Conservation (phyloP, 805 yeast species). For the Kuraishia capsulata region DNA sequence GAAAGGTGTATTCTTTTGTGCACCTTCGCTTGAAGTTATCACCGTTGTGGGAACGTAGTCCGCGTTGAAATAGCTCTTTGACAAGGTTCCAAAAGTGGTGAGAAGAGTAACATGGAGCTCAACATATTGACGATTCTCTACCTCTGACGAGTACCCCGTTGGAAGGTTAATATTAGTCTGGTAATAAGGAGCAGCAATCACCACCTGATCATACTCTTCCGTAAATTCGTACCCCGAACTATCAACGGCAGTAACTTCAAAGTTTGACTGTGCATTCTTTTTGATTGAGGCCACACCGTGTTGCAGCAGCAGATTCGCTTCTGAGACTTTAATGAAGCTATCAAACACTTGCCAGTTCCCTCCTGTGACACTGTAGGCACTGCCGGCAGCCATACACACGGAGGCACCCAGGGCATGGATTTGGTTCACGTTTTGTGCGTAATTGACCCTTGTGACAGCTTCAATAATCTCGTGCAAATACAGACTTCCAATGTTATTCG, state of each 20-base stretch:
- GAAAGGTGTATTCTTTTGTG: slow-evolving; percentile 13
- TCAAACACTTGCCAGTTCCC: slow-evolving; percentile 38
- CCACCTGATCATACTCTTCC: slow-evolving; percentile 29
- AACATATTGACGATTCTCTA: slow-evolving; percentile 23
- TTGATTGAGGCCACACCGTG: slow-evolving; percentile 18
- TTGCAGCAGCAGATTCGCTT: slow-evolving; percentile 21
- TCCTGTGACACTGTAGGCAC: slow-evolving; percentile 26
- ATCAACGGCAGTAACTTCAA: not conserved
- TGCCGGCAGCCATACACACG: slow-evolving; percentile 29
- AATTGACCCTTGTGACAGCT: slow-evolving; percentile 33
- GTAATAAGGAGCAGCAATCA: slow-evolving; percentile 33
- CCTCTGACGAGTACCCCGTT: slow-evolving; percentile 4
- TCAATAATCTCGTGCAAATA: slow-evolving; percentile 25
- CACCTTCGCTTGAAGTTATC: slow-evolving; percentile 13
- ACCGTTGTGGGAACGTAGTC: slow-evolving; percentile 16
- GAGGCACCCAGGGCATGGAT: slow-evolving; percentile 33
- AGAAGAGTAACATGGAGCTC: slow-evolving; percentile 29
- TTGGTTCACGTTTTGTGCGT: slow-evolving; percentile 28
- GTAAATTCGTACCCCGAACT: not conserved
- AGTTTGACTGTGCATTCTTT: not conserved
- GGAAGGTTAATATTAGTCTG: slow-evolving; percentile 17
- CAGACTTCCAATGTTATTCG: slow-evolving; percentile 13
- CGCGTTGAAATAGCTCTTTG: slow-evolving; percentile 7
- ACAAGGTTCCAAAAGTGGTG: slow-evolving; percentile 8
- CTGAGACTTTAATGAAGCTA: slow-evolving; percentile 23